Percentiles rank a stretch among this genome's conserved stretches.
These are phyloP conservation scores for Xylaria sp. DNA, from an alignment of 2,329 filamentous ascomycete genomes.

Conservation along the genomic window DNA sequence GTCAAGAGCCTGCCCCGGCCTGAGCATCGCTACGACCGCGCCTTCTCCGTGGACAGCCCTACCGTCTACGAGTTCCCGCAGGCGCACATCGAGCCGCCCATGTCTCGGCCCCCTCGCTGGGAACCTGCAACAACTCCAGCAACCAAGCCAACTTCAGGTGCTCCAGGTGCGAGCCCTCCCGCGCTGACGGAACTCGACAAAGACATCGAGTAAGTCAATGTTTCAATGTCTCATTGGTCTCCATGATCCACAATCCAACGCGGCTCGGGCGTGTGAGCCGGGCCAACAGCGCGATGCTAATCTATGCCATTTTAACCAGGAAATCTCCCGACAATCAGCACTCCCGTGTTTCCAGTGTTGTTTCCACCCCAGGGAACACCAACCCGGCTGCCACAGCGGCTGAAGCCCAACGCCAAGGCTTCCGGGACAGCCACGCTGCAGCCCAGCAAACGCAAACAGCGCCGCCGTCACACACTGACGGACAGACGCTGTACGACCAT, in stretches of 20 bases:
- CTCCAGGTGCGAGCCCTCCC: conserved; percentile 32
- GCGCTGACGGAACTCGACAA: conserved; percentile 37
- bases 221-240: conserved; percentile 49
- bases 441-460: conserved; percentile 60
- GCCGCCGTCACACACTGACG: conserved; percentile 57
- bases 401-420: conserved; percentile 46
- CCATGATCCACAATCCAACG: conserved; percentile 47
- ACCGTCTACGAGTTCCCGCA: conserved; percentile 69
- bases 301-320: conserved; percentile 46
- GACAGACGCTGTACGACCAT: conserved; percentile 56
- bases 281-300: conserved; percentile 39
- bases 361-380: conserved; percentile 39
- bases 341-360: conserved; percentile 14
- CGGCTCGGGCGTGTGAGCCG: conserved; percentile 20
- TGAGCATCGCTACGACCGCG: conserved; percentile 65
- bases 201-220: conserved; percentile 47
- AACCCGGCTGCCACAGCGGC: conserved; percentile 43
- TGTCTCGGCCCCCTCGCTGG: conserved; percentile 39
- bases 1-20: conserved; percentile 59
- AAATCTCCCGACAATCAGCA: conserved; percentile 41
- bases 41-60: conserved; percentile 68
- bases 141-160: conserved; percentile 34
- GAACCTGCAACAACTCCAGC: conserved; percentile 41
- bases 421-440: conserved; percentile 55
- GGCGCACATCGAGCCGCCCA: conserved; percentile 39